Conservation (phyloP, 108 stramenopile genomes). For the Stephanodiscus triporus region DNA sequence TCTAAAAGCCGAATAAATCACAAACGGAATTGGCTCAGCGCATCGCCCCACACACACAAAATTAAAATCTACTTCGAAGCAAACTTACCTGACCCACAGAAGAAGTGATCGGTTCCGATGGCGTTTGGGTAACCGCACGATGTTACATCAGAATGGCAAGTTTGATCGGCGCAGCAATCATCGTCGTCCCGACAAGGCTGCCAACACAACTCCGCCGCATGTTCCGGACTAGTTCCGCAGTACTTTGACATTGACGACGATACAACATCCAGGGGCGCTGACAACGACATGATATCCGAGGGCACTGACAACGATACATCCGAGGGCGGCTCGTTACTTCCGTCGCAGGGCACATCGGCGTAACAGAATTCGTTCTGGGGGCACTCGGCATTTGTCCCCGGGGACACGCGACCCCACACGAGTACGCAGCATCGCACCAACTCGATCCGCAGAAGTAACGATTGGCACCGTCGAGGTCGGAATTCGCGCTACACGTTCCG, state of each 20-base stretch:
- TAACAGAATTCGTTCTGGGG: slow-evolving; percentile 69
- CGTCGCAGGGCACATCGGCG: slow-evolving; percentile 78
- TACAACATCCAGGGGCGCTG: too few species aligned
- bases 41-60: too few species aligned
- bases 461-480: slow-evolving; percentile 36
- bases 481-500: not conserved
- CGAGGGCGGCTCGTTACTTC: too few species aligned
- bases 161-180: slow-evolving; percentile 48
- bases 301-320: too few species aligned
- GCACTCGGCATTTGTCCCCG: slow-evolving; percentile 66
- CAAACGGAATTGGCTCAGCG: too few species aligned
- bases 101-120: slow-evolving; percentile 42
- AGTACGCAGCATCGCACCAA: slow-evolving; percentile 78
- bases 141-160: slow-evolving; percentile 19
- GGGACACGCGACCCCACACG: slow-evolving; percentile 69
- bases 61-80: too few species aligned
- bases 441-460: slow-evolving; percentile 81
- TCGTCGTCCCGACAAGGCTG: slow-evolving; percentile 40
- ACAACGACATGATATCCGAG: too few species aligned
- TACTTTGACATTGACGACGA: slow-evolving; percentile 13
- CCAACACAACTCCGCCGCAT: slow-evolving; percentile 44
- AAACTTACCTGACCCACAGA: slow-evolving; percentile 41
- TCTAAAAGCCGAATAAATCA: slow-evolving; percentile 15
- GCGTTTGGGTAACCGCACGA: slow-evolving; percentile 18
- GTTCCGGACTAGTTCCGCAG: slow-evolving; percentile 16